These are phyloP conservation scores for Kwoniella heveanensis DNA, from an alignment of 768 basidiomycete genomes.

Conservation along the genomic window DNA sequence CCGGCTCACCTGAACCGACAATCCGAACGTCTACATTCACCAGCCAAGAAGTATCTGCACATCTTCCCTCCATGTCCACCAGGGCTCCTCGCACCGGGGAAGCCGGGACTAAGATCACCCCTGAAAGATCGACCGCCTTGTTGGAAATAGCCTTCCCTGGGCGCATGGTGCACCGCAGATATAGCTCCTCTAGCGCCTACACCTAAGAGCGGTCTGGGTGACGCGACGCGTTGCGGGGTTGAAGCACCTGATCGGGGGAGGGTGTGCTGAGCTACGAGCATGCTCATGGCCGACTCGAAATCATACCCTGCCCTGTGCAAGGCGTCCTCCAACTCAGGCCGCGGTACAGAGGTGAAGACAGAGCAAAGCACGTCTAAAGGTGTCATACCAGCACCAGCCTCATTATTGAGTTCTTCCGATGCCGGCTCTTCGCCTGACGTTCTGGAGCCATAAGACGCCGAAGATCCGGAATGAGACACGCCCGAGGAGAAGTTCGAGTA, in stretches of 20 bases:
- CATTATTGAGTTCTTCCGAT: slow-evolving; percentile 25
- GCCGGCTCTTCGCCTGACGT: slow-evolving; percentile 14
- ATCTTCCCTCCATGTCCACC: slow-evolving; percentile 62
- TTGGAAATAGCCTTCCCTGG: slow-evolving; percentile 47
- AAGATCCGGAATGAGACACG: slow-evolving; percentile 4
- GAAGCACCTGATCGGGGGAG: slow-evolving; percentile 59
- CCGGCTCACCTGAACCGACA: slow-evolving; percentile 87
- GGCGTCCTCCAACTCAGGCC: slow-evolving; percentile 91
- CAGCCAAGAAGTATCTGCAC: slow-evolving; percentile 93
- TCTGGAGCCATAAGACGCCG: slow-evolving; percentile 25
- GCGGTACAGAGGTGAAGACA: slow-evolving; percentile 86
- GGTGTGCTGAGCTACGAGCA: slow-evolving; percentile 69
- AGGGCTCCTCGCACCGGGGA: slow-evolving; percentile 38
- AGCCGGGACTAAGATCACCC: slow-evolving; percentile 50
- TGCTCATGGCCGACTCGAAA: slow-evolving; percentile 93
- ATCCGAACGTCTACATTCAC: slow-evolving; percentile 92
- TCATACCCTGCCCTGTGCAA: slow-evolving; percentile 85
- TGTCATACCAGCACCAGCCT: slow-evolving; percentile 71
- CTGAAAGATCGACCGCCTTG: slow-evolving; percentile 50
- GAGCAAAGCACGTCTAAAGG: slow-evolving; percentile 94
- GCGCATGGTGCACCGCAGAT: slow-evolving; percentile 44
- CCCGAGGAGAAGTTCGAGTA: slow-evolving; percentile 23
- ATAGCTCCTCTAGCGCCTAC: slow-evolving; percentile 39
- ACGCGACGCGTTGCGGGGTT: slow-evolving; percentile 46
- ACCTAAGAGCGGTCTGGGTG: slow-evolving; percentile 48